phyloP scores from a whole-genome alignment of 176 grass and related monocot species.

The Aegilops sharonensis region DNA sequence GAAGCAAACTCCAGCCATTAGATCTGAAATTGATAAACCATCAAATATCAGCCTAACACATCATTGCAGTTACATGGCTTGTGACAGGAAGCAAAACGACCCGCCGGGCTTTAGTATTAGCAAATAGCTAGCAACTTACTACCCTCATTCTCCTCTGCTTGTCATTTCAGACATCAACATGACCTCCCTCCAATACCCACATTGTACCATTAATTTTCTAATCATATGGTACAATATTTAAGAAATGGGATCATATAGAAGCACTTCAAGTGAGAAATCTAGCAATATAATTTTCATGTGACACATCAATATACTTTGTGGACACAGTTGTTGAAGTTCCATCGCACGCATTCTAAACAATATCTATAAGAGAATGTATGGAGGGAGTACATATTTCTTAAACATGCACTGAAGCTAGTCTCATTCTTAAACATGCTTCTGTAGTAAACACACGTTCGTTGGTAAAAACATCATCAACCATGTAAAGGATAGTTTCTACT shows the following conservation, averaged over 20 bases:
- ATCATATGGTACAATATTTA: conserved; percentile 9
- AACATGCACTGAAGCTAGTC: background rate
- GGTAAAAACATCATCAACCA: background rate
- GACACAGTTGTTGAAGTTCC: background rate
- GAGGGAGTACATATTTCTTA: background rate
- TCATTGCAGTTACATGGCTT: conserved; percentile 21
- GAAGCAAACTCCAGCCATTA: conserved; percentile 27
- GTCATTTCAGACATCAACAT: background rate
- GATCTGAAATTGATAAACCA: background rate
- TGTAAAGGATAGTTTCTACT: background rate
- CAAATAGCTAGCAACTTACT: conserved; percentile 11
- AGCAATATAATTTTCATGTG: conserved; percentile 11
- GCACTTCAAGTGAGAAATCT: conserved; percentile 5
- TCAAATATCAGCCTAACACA: conserved; percentile 23
- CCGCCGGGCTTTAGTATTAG: background rate
- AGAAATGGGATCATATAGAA: conserved; percentile 8
- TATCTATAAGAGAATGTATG: background rate
- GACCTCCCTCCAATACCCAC: background rate
- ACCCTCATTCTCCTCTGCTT: background rate
- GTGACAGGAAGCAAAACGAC: conserved; percentile 1
- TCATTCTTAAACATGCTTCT: conserved; percentile 11
- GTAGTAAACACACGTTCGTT: background rate
- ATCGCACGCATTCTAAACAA: background rate
- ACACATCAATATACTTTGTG: conserved; percentile 1
- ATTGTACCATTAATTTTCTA: background rate